Base-by-base conservation (phyloP, 1,139 yeast genomes). In the Saccharomyces pastorianus region DNA sequence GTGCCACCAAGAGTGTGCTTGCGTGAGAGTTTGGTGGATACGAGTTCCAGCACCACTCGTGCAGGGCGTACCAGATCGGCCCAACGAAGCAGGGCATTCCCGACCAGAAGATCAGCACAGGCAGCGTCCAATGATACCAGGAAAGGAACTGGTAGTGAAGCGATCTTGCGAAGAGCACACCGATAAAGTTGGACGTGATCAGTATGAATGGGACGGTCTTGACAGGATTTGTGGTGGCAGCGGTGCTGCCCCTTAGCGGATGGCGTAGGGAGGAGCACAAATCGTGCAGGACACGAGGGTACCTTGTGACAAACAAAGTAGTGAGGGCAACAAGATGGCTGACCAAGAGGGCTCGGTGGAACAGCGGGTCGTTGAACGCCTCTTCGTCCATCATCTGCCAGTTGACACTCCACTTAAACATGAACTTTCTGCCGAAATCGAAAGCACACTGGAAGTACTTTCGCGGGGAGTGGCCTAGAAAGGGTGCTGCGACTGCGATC, bases 41-140 rank as follows among this genome's bases (percentile, higher is more conserved):
- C 0, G 76, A 77, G 61, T 83, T 82, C 93, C 93, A 86, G 61
- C 86, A 80, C 70, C 75, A 76, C 66, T 86, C 95, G 66, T 86
- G 93, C 0, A 69, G 44, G 3, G 56, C 20, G 55, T 64, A 69
- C 73, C 41, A 72, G 46, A 58, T 46, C 4, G 60, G 52, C 1
- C 63, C 66, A 11, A 72, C 76, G 75, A 2, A 80, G 54, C 2
- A 69, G 57, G 48, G 76, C 60, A 46, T 76, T 64, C 1, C 76
- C 53, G 48, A 72, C 64, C 50, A 75, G 59, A 73, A 75, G 20
- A 88, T 68, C 57, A 91, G 68, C 55, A 80, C 80, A 0, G 98
- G 98, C 26, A 88, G 69, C 42, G 86, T 82, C 90, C 95, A 90
- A 57, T 81, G 82, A 69, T 90, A 90, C 99, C 99, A 91, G 4